Evolutionary conservation across 1,284 basidiomycete genomes (phyloP).

Genomic region (Rugosomyces carneus): DNA sequence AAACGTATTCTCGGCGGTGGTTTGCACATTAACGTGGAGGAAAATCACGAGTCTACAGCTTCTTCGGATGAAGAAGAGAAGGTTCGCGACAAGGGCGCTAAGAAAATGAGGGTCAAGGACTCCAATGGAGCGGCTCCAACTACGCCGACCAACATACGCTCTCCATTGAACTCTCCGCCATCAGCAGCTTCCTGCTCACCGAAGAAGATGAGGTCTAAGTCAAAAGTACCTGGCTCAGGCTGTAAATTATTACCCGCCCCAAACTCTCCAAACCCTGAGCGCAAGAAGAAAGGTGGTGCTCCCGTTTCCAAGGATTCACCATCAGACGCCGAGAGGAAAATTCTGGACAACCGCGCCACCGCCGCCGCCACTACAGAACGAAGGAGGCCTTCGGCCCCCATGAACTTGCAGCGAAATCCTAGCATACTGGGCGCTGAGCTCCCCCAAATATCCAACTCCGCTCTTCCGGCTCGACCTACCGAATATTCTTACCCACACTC

Average conservation of each 20-base stretch:
- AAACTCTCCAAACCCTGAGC: conserved; percentile 19
- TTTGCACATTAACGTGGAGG: conserved; percentile 16
- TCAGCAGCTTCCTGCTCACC: conserved; percentile 6
- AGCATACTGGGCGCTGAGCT: conserved; percentile 54
- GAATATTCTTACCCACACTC: conserved; percentile 8
- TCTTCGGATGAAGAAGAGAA: conserved; percentile 78
- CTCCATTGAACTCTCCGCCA: conserved; percentile 16
- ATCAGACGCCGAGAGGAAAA: conserved; percentile 2
- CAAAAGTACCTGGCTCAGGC: conserved; percentile 13
- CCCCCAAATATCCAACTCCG: conserved; percentile 22
- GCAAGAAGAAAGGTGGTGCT: conserved; percentile 10
- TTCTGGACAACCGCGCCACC: conserved; percentile 1
- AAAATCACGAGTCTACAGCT: conserved; percentile 25
- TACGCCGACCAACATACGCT: conserved; percentile 14
- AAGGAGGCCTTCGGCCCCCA: conserved; percentile 20
- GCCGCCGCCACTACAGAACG: conserved; percentile 8
- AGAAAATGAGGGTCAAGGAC: conserved; percentile 52
- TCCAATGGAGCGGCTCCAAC: conserved; percentile 18
- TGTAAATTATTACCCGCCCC: conserved; percentile 11
- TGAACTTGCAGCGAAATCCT: conserved; percentile 50
- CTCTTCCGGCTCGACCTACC: conserved; percentile 8
- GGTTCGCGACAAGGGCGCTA: conserved; percentile 47
- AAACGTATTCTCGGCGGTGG: conserved; percentile 19
- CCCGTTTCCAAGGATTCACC: not conserved
- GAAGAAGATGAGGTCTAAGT: conserved; percentile 14